These are phyloP conservation scores for Letharia columbiana DNA, from an alignment of 495 filamentous ascomycete species.

Conservation along the genomic window DNA sequence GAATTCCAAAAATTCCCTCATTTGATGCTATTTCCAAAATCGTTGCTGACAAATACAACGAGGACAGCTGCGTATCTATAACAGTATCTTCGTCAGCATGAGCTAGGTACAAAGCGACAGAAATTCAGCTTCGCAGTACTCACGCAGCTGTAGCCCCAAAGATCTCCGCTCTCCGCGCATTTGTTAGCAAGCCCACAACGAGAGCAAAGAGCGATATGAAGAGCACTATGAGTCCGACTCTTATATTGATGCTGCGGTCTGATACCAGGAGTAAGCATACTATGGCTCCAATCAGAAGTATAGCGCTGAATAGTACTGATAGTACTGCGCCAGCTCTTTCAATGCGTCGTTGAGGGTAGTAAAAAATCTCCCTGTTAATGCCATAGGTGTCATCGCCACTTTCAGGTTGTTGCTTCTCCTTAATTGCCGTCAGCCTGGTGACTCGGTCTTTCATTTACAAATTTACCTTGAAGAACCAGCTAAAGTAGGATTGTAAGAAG, in stretches of 20 bases:
- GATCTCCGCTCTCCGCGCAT: conserved; percentile 25
- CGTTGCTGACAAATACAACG: background rate
- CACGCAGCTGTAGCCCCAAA: conserved; percentile 27
- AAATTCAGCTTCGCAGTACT: conserved; percentile 10
- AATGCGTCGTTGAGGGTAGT: no score
- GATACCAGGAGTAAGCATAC: background rate
- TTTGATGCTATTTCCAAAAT: background rate
- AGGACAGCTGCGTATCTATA: background rate
- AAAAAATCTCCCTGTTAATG: no score
- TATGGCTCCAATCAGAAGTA: background rate
- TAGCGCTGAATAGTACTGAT: background rate
- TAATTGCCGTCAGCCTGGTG: background rate
- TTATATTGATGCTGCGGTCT: background rate
- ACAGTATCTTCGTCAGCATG: background rate
- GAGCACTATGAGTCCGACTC: background rate
- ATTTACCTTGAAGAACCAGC: background rate
- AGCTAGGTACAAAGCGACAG: background rate
- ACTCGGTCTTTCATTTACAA: background rate
- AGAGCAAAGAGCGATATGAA: conserved; percentile 20
- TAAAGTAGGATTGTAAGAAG: background rate
- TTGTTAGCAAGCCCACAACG: conserved; percentile 27
- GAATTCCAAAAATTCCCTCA: no score
- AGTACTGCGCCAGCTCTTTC: background rate
- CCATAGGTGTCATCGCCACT: conserved; percentile 1
- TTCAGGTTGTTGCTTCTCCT: background rate